Evolutionary conservation across 352 stramenopile species (phyloP).

Genomic region (Phytophthora pluvialis): DNA sequence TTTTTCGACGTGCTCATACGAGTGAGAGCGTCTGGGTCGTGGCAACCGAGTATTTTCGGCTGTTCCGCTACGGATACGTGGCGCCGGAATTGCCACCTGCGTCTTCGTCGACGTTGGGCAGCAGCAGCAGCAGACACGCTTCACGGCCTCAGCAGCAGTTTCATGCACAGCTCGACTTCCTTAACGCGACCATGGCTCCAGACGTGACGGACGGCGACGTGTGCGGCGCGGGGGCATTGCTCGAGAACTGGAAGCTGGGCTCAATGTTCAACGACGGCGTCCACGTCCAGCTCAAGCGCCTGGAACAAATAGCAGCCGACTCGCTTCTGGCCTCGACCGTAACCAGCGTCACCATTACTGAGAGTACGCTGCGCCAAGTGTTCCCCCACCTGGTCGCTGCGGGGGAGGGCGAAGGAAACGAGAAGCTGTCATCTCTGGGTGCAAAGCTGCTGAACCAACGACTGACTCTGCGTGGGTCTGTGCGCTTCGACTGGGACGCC

Average conservation of each 20-base stretch:
- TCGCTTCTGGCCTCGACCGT: slow-evolving; percentile 9
- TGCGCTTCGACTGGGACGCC: slow-evolving; percentile 24
- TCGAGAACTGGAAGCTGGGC: slow-evolving; percentile 23
- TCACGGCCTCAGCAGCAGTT: slow-evolving; percentile 1
- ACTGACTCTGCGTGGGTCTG: slow-evolving; percentile 8
- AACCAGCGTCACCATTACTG: slow-evolving; percentile 16
- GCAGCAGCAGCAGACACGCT: not conserved
- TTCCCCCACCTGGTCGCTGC: slow-evolving; percentile 15
- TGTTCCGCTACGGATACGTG: slow-evolving; percentile 26
- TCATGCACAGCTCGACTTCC: slow-evolving; percentile 23
- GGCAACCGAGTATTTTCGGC: slow-evolving; percentile 26
- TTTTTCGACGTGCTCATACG: not conserved
- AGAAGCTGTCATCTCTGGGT: not conserved
- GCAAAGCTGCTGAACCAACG: slow-evolving; percentile 14
- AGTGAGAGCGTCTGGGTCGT: slow-evolving; percentile 28
- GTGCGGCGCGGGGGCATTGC: slow-evolving; percentile 10
- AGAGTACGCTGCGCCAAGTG: slow-evolving; percentile 11
- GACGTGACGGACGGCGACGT: slow-evolving; percentile 11
- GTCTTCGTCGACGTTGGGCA: too few species aligned
- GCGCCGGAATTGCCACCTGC: not conserved
- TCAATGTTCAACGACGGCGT: slow-evolving; percentile 10
- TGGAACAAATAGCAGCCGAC: not conserved
- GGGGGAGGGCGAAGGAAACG: not conserved
- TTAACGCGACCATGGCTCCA: slow-evolving; percentile 10
- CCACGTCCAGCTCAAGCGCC: slow-evolving; percentile 13